A percentile compares a stretch with the other conserved stretches of the same genome.
phyloP scores from a whole-genome alignment of 352 stramenopile genomes.

The Hyaloperonospora arabidopsidis region DNA sequence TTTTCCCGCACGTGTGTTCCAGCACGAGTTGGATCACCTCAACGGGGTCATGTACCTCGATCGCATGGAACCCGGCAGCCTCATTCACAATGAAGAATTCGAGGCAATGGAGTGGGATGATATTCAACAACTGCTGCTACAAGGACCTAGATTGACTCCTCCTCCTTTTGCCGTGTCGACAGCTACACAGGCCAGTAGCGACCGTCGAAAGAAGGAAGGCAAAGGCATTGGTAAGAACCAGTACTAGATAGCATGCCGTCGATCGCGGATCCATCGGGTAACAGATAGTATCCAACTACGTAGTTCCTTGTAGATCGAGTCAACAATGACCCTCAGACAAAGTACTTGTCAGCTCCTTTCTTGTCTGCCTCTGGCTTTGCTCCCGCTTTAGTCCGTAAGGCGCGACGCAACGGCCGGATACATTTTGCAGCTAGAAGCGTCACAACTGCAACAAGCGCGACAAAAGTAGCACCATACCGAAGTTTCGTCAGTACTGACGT shows the following conservation, averaged over 20 bases:
- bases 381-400: conserved; percentile 21
- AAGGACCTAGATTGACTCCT: conserved; percentile 17
- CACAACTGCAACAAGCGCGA: conserved; percentile 23
- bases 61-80: conserved; percentile 49
- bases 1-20: conserved; percentile 78
- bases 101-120: conserved; percentile 50
- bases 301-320: no score
- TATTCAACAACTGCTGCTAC: conserved; percentile 51
- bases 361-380: conserved; percentile 3
- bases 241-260: conserved; percentile 11
- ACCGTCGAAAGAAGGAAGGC: conserved; percentile 10
- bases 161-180: conserved; percentile 20
- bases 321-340: conserved; percentile 13
- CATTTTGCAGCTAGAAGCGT: conserved; percentile 23
- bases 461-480: conserved; percentile 21
- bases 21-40: conserved; percentile 78
- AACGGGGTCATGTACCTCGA: conserved; percentile 74
- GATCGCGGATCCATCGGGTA: not conserved
- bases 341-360: conserved; percentile 26
- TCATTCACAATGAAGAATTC: conserved; percentile 84
- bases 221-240: conserved; percentile 26
- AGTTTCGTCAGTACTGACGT: conserved; percentile 18
- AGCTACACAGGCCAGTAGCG: conserved; percentile 5
- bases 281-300: no score
- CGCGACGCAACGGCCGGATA: conserved; percentile 22